Conservation (phyloP, 192 early-diverging fungal species). For the Gryganskiella cystojenkinii region DNA sequence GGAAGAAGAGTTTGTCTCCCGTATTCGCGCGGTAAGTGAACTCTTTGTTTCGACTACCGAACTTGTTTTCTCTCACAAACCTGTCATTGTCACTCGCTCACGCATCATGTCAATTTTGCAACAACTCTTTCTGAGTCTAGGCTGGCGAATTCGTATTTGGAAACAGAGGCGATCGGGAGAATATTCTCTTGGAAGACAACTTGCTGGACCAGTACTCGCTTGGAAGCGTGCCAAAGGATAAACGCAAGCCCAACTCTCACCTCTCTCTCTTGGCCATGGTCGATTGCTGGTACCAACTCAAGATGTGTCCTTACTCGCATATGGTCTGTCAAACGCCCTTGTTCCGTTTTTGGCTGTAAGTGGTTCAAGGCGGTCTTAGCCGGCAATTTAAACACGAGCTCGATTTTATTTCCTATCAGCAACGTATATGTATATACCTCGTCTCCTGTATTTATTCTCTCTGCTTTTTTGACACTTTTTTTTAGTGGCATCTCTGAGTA, state of each 20-base stretch:
- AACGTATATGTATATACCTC: background rate
- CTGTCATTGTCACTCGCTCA: background rate
- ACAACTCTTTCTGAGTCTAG: constrained; percentile 27
- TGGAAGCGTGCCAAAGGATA: constrained; percentile 77
- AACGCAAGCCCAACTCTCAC: constrained; percentile 88
- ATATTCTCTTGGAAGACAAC: constrained; percentile 82
- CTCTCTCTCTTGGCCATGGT: constrained; percentile 93
- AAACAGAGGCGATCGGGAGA: constrained; percentile 62
- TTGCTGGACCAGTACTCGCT: constrained; percentile 90
- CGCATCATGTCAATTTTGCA: too few species aligned
- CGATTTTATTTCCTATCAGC: background rate
- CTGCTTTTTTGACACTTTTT: background rate
- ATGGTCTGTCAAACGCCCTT: constrained; percentile 96
- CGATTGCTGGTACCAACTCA: constrained; percentile 91
- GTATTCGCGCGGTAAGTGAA: constrained; percentile 68
- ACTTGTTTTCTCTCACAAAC: background rate
- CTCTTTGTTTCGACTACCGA: background rate
- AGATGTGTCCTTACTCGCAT: constrained; percentile 92
- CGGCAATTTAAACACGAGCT: background rate
- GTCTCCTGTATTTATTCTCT: background rate
- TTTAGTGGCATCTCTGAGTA: constrained; percentile 96
- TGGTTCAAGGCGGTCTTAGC: background rate
- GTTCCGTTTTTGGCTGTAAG: constrained; percentile 90
- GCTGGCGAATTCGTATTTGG: constrained; percentile 92
- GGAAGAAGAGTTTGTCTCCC: constrained; percentile 76